phyloP scores from a whole-genome alignment of 163 green algal species.

The Scenedesmus sp. region DNA sequence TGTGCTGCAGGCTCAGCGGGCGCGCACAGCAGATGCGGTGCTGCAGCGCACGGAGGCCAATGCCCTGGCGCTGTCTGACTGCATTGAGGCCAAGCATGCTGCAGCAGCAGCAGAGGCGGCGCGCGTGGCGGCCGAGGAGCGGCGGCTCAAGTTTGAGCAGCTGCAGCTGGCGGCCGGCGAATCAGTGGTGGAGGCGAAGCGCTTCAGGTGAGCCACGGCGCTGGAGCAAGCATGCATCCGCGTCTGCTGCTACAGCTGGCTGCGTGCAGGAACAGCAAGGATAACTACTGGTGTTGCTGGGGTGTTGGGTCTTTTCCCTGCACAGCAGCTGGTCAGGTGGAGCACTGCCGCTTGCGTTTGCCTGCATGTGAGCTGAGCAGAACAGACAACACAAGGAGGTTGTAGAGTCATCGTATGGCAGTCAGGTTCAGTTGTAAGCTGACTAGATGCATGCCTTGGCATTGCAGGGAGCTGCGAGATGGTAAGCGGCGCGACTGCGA shows the following conservation, averaged over 20 bases:
- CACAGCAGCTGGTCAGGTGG: too few species aligned
- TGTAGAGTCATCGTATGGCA: too few species aligned
- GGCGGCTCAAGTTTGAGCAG: conserved; percentile 75
- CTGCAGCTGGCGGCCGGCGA: conserved; percentile 73
- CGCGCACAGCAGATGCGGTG: conserved; percentile 37
- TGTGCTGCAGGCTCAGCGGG: conserved; percentile 15
- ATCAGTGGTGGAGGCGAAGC: conserved; percentile 73
- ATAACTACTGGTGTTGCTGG: too few species aligned
- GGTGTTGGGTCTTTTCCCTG: too few species aligned
- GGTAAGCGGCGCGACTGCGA: conserved; percentile 62
- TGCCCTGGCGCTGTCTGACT: conserved; percentile 67
- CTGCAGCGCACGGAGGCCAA: conserved; percentile 19
- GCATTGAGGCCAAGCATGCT: conserved; percentile 69
- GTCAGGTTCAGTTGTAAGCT: neutral
- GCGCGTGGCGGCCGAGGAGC: conserved; percentile 70
- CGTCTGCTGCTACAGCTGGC: neutral
- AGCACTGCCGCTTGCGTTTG: too few species aligned
- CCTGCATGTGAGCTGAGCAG: too few species aligned
- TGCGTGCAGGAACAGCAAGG: neutral
- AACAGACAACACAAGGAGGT: too few species aligned
- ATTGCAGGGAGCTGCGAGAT: conserved; percentile 59
- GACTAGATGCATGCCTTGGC: neutral
- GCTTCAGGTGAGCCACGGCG: conserved; percentile 60
- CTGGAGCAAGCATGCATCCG: neutral
- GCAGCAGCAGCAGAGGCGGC: conserved; percentile 65